Evolutionary conservation across 495 filamentous ascomycete species (phyloP).

Genomic region (Penicillium parvum): DNA sequence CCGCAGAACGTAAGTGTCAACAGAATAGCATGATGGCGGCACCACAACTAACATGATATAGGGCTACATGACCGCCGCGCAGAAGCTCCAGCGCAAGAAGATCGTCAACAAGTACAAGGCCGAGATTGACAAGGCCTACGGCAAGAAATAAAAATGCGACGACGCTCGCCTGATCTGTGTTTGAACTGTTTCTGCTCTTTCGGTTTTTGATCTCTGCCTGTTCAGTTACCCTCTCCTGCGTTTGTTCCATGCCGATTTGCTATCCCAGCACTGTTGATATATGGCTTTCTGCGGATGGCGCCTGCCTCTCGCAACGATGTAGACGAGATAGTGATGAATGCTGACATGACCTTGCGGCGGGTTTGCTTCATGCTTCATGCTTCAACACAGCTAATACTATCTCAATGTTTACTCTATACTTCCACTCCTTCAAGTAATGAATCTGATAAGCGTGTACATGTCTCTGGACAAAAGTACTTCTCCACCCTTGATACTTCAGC

Average conservation of each 20-base stretch:
- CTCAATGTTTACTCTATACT: background rate
- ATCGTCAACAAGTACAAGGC: slow-evolving; percentile 43
- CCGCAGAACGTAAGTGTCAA: slow-evolving; percentile 78
- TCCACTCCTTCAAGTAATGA: no score
- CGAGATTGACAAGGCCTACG: slow-evolving; percentile 47
- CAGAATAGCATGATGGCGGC: background rate
- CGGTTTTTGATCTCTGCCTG: slow-evolving; percentile 6
- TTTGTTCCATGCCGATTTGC: slow-evolving; percentile 12
- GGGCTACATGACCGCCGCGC: slow-evolving; percentile 52
- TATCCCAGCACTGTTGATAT: slow-evolving; percentile 13
- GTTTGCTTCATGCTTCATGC: background rate
- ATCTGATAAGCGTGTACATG: background rate
- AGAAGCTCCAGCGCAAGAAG: slow-evolving; percentile 55
- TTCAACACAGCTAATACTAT: background rate
- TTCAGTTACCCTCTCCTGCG: slow-evolving; percentile 17
- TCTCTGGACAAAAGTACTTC: slow-evolving; percentile 10
- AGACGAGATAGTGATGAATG: slow-evolving; percentile 22
- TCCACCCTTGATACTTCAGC: slow-evolving; percentile 7
- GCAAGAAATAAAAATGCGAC: slow-evolving; percentile 35
- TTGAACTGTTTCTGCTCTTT: slow-evolving; percentile 4
- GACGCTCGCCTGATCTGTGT: slow-evolving; percentile 1
- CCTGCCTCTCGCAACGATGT: slow-evolving; percentile 11
- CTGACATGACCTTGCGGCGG: slow-evolving; percentile 13
- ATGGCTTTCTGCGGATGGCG: slow-evolving; percentile 5
- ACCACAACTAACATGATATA: slow-evolving; percentile 22